phyloP scores from a whole-genome alignment of 2,329 filamentous ascomycete species.

The Cladosporium sp. region DNA sequence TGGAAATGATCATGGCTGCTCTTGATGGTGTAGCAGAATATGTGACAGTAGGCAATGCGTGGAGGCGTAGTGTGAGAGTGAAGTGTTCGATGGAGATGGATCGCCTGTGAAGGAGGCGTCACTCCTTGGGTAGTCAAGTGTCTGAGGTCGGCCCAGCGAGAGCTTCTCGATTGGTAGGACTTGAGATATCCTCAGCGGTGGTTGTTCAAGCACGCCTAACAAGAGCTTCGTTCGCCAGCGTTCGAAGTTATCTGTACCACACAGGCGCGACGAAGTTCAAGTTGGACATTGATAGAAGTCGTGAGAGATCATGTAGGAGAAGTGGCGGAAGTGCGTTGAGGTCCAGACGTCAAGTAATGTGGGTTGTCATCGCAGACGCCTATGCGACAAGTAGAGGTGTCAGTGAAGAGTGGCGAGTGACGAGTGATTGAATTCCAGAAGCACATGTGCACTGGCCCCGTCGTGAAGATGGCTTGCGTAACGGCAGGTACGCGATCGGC shows the following conservation, averaged over 20 bases:
- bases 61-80: neutral
- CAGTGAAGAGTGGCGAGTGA: neutral
- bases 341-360: neutral
- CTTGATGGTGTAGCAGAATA: neutral
- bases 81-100: neutral
- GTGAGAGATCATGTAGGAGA: neutral
- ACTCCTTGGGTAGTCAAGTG: neutral
- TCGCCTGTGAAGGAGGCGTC: neutral
- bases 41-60: neutral
- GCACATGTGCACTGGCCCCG: neutral
- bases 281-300: neutral
- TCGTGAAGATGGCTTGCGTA: neutral
- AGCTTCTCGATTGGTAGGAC: neutral
- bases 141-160: neutral
- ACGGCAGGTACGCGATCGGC: neutral
- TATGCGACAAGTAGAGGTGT: neutral
- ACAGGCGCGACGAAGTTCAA: slow-evolving; percentile 1
- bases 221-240: slow-evolving; percentile 2
- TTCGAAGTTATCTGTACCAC: neutral
- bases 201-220: neutral
- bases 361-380: neutral
- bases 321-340: neutral
- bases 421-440: neutral
- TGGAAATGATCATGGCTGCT: neutral
- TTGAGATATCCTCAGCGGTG: neutral